Evolutionary conservation across 148 eudicot species (phyloP), one percentile per base, ranked within the genome.

Genomic region (Persicaria maculosa): DNA sequence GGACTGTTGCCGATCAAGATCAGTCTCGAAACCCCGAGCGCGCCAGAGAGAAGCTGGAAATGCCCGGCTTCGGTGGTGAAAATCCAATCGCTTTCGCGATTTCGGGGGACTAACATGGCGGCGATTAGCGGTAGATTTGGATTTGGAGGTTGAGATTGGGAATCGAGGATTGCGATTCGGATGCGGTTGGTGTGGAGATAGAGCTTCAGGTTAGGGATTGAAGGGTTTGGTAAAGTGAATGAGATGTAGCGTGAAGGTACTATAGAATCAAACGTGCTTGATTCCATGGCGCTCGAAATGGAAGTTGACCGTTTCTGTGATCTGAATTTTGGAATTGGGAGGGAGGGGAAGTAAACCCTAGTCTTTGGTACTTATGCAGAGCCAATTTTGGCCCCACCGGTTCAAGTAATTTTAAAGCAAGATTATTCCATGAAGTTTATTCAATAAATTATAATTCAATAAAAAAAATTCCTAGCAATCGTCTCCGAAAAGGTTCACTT

Each of bases 51-150:
- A 73, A 92, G 87, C 75, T 89, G 97, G 70, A 84, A 82, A 72
- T 89, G 99, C 75, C 99, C 99, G 72, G 87, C 17, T 52, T 78
- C 75, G 12, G 97, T 95, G 73, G 87, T 69, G 80, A 90, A 95
- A 78, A 81, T 85, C 99, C 97, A 92, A 84, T 92, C 97, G 44
- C 83, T 73, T 74, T 92, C 94, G 36, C 94, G 91, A 83, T 78
- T 50, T 6, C 58, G 69, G 4, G 97, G 99, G 65, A 95, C 97
- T 71, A 89, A 50, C 83, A 92, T 85, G 64, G 97, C 97, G 43
- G 90, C 97, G 67, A 81, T 59, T 59, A 44, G 59, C 4, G 84
- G 81, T 48, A 81, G 44, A 70, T 45, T 25, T 44, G 75, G 74
- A 15, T 75, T 19, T 25, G 7, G 25, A 6, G 85, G 78, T 40